Base-by-base conservation (phyloP, 176 grass and related monocot genomes). In the Oryza glaberrima region DNA sequence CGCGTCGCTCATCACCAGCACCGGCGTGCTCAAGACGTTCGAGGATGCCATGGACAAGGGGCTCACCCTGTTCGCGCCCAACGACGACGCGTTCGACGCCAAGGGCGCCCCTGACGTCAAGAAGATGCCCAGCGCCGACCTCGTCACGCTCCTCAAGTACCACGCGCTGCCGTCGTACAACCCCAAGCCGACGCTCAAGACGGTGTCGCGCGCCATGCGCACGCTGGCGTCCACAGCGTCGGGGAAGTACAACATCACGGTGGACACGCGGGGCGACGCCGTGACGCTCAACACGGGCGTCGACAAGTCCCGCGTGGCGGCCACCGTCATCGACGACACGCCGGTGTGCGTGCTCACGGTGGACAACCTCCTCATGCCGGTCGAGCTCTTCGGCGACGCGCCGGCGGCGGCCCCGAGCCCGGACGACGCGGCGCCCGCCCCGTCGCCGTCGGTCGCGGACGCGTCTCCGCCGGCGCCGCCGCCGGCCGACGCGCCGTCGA, bases 41-140 rank as follows among this genome's bases (percentile, higher is more conserved):
- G 87, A 95, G 86, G 63, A 64, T 1, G 93, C 93, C 32, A 98
- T 98, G 96, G 83, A 86, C 19, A 87, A 85, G 32, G 96, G 96
- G 17, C 86, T 98, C 64, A 98, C 96, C 20, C 80, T 98, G 20
- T 95, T 98, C 60, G 96, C 96, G 2, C 89, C 93, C 71, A 94
- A 94, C 79, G 96, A 98, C 73, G 96, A 90, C 38, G 96, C 96
- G 12, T 98, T 98, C 83, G 6, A 28, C 38, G 91, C 86, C 3
- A 84, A 82, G 11, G 93, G 60, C 47, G 88, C 63, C 63, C 96
- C 93, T 11, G 44, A 98, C 81, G 83, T 98, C 15, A 73, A 64
- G 72, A n/a, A 25, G 34, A 92, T 98, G 77, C 51, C 80, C 36
- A 78, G 36, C n/a, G 93, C 91, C 16, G 88, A 95, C 80, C 86